Conservation (phyloP, 306 rosid species). For the Lupinus albus region DNA sequence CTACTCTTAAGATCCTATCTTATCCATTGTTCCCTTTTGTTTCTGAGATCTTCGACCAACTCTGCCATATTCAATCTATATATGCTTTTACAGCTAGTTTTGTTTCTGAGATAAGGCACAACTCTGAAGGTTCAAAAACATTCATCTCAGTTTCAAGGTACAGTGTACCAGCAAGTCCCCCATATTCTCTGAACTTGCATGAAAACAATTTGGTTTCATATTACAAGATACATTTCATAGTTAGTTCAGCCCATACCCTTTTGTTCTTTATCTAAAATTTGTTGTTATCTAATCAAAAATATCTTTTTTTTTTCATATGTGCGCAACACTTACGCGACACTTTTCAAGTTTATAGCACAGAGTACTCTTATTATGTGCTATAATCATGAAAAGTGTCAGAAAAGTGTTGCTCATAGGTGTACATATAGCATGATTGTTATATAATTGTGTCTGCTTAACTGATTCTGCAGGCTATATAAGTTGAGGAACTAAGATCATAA, state of each 20-base stretch:
- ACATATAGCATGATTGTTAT: background rate
- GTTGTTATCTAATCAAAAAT: conserved; percentile 34
- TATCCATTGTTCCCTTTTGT: conserved; percentile 61
- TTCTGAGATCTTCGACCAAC: conserved; percentile 61
- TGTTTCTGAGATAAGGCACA: conserved; percentile 60
- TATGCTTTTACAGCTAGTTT: conserved; percentile 74
- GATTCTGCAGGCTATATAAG: conserved; percentile 48
- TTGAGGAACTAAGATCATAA: conserved; percentile 38
- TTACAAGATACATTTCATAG: conserved; percentile 57
- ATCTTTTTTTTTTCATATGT: too few species aligned
- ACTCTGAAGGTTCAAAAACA: conserved; percentile 42
- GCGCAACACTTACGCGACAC: too few species aligned
- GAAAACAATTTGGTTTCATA: conserved; percentile 47
- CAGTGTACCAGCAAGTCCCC: conserved; percentile 53
- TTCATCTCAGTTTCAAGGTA: conserved; percentile 71
- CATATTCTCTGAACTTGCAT: conserved; percentile 74
- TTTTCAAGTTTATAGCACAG: too few species aligned
- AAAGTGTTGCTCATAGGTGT: too few species aligned
- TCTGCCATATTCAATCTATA: conserved; percentile 61
- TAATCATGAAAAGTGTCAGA: too few species aligned
- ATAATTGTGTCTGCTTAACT: conserved; percentile 45
- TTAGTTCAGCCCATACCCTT: conserved; percentile 67
- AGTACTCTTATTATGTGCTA: too few species aligned
- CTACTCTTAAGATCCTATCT: conserved; percentile 59
- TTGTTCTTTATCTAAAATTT: conserved; percentile 53